Evolutionary conservation across 2,329 filamentous ascomycete genomes (phyloP).

Genomic region (Plectosphaerella sp.): DNA sequence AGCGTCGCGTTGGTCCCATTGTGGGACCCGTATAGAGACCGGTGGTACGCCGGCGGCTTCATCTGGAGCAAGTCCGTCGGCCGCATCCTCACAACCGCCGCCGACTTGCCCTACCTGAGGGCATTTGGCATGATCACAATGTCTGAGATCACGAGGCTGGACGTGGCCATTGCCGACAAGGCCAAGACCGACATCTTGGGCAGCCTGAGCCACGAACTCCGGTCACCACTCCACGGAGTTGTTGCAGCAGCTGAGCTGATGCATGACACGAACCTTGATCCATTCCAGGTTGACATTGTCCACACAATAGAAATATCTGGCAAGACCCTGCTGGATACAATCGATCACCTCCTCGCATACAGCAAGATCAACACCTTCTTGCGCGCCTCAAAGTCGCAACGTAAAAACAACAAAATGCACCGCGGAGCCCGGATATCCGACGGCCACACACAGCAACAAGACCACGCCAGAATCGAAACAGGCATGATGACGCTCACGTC

Average conservation of each 20-base stretch:
- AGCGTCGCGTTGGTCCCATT: constrained; percentile 29
- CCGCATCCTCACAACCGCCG: constrained; percentile 15
- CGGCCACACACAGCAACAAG: not conserved
- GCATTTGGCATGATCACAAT: constrained; percentile 50
- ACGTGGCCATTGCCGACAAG: constrained; percentile 26
- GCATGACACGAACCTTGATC: constrained; percentile 36
- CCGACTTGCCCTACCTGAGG: constrained; percentile 30
- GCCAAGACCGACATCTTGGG: constrained; percentile 52
- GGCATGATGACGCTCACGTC: constrained; percentile 21
- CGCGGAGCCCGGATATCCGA: constrained; percentile 2
- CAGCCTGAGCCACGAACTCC: constrained; percentile 52
- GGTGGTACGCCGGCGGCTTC: constrained; percentile 34
- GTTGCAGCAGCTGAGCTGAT: constrained; percentile 47
- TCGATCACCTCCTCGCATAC: constrained; percentile 45
- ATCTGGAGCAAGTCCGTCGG: constrained; percentile 30
- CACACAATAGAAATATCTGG: constrained; percentile 45
- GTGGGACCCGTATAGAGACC: constrained; percentile 27
- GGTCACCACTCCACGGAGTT: constrained; percentile 53
- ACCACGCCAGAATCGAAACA: constrained; percentile 9
- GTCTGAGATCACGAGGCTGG: constrained; percentile 46
- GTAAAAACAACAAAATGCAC: constrained; percentile 13
- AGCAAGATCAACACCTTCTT: constrained; percentile 43
- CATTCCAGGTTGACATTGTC: constrained; percentile 36
- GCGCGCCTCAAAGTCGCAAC: constrained; percentile 8
- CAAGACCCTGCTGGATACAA: constrained; percentile 42